A percentile compares a stretch with the other conserved stretches of the same genome.
These are phyloP conservation scores for Neofusicoccum sp. DNA, from an alignment of 2,329 filamentous ascomycete genomes.

Conservation along the genomic window DNA sequence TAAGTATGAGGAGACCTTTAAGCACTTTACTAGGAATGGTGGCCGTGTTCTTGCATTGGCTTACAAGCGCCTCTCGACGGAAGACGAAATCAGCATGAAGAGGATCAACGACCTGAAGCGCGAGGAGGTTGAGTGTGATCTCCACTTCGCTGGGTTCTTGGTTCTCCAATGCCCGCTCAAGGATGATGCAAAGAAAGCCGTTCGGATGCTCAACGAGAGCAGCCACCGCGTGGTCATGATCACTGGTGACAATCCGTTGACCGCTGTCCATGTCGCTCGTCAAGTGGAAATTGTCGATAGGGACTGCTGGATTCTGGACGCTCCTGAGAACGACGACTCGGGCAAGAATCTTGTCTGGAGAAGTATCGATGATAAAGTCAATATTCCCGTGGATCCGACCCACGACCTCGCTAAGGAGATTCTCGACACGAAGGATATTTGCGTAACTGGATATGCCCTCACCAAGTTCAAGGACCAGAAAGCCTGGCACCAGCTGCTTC, in stretches of 20 bases:
- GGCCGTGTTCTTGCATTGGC: slow-evolving; percentile 91
- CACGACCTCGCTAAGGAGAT: slow-evolving; percentile 81
- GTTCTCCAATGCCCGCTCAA: slow-evolving; percentile 95
- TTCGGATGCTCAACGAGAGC: slow-evolving; percentile 97
- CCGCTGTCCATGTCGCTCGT: slow-evolving; percentile 90
- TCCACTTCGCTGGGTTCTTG: slow-evolving; percentile 92
- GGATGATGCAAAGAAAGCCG: slow-evolving; percentile 90
- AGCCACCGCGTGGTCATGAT: slow-evolving; percentile 99
- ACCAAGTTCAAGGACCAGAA: slow-evolving; percentile 82
- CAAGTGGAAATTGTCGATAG: slow-evolving; percentile 98
- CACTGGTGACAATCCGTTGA: slow-evolving; percentile 95
- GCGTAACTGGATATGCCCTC: slow-evolving; percentile 92
- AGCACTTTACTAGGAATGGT: slow-evolving; percentile 95
- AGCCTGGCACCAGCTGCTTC: slow-evolving; percentile 75
- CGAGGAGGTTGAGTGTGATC: slow-evolving; percentile 81
- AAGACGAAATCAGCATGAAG: slow-evolving; percentile 77
- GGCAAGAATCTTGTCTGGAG: slow-evolving; percentile 88
- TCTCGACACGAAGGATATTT: slow-evolving; percentile 84
- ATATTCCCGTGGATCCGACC: slow-evolving; percentile 81
- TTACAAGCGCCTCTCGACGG: slow-evolving; percentile 85
- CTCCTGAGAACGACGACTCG: slow-evolving; percentile 83
- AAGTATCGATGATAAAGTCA: slow-evolving; percentile 87
- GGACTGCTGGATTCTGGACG: slow-evolving; percentile 91
- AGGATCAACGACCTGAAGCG: slow-evolving; percentile 94
- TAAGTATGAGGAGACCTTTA: slow-evolving; percentile 97